phyloP scores from a whole-genome alignment of 2,329 filamentous ascomycete species.

The Microdochium nivale region DNA sequence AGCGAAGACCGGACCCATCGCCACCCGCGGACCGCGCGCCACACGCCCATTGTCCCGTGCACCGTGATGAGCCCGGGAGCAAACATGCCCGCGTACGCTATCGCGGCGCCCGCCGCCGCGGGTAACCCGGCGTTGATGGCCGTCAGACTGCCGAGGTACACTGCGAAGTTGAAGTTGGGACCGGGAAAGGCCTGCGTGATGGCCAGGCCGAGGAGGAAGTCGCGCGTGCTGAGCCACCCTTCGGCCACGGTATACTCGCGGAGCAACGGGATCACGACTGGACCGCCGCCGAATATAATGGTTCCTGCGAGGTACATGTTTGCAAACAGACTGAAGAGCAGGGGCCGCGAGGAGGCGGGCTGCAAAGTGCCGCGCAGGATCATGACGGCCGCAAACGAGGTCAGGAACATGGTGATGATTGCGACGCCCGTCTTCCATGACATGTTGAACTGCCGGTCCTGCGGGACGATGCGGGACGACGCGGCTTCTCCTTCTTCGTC shows the following conservation, averaged over 20 bases:
- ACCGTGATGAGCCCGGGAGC: constrained; percentile 37
- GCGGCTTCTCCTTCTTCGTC: constrained; percentile 6
- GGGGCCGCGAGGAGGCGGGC: constrained; percentile 27
- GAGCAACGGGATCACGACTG: constrained; percentile 56
- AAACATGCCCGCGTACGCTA: constrained; percentile 46
- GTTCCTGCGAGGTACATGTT: constrained; percentile 70
- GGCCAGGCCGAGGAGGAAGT: constrained; percentile 66
- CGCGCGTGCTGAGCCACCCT: constrained; percentile 60
- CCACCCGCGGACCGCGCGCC: constrained; percentile 38
- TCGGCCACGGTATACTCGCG: constrained; percentile 56
- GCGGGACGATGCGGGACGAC: constrained; percentile 22
- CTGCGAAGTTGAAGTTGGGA: constrained; percentile 43
- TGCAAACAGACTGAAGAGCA: constrained; percentile 54
- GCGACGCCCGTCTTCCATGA: constrained; percentile 34
- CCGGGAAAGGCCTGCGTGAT: constrained; percentile 64
- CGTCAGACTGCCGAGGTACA: constrained; percentile 45
- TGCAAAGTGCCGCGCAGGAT: constrained; percentile 33
- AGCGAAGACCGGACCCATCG: constrained; percentile 39
- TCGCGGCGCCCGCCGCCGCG: constrained; percentile 35
- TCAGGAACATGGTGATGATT: constrained; percentile 40
- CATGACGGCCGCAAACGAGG: constrained; percentile 48
- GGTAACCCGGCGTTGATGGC: constrained; percentile 26
- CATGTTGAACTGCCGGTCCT: constrained; percentile 25
- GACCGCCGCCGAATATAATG: constrained; percentile 56
- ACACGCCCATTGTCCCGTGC: constrained; percentile 45